Evolutionary conservation across 192 early-diverging fungal genomes (phyloP), one percentile per base, ranked within the genome.

Genomic region (Coemansia biformis): DNA sequence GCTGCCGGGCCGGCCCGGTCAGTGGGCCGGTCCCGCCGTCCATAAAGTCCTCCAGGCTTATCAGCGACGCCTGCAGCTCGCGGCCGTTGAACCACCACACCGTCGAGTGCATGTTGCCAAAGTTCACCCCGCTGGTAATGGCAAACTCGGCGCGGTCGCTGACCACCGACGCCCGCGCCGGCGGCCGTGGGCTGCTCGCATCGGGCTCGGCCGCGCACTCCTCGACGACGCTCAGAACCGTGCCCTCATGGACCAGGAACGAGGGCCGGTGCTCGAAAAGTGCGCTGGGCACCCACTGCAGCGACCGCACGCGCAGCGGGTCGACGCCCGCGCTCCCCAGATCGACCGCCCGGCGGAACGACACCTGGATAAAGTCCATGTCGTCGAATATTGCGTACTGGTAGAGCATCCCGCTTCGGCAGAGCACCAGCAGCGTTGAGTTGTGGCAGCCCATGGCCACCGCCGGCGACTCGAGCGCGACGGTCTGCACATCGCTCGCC

Each of bases 271-370:
- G 43, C 13, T 57, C 71, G 14, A 62, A 66, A 34, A 32, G 31
- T n/a, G 71, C 63, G 39, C 71, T 60, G 18, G 71, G 71, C 28
- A 63, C 63, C 63, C 64, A 74, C 48, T 67, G 64, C 46, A 74
- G 44, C 33, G 64, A 59, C 10, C 71, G 63, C 33, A 74, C 54
- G 8, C 57, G 51, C 17, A n/a, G 28, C n/a, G 44, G 22, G 9
- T 59, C 53, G 7, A 60, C 19, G 3, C 26, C 30, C 4, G 43
- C 24, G 6, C 38, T 32, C 14, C 38, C 23, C 18, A 74, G n/a
- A 16, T 33, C 43, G 24, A 52, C 33, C 13, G 41, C 37, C 21
- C 63, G 54, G 10, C 59, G 54, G 14, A 55, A 42, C 21, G 45
- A 43, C 15, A 74, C 51, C 7, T 57, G 57, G 15, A 67, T 17